Conservation (phyloP, 2,329 filamentous ascomycete genomes). For the Monilinia polystroma region DNA sequence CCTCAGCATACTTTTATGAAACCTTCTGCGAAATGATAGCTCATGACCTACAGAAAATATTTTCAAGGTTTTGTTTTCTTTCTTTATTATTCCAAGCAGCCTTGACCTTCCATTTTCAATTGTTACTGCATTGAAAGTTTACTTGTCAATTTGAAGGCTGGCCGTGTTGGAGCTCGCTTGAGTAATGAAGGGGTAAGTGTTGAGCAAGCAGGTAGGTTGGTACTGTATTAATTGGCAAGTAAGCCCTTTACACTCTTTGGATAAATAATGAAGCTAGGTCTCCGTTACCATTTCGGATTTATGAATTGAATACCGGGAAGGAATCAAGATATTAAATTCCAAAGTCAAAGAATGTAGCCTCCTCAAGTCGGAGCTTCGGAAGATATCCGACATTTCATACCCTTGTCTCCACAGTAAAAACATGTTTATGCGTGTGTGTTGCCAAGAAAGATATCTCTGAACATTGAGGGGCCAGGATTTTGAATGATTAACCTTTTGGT, state of each 20-base stretch:
- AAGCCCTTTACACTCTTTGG: too few species aligned
- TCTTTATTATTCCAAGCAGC: neutral
- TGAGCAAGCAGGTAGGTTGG: neutral
- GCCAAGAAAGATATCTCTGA: neutral
- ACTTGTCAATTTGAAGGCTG: neutral
- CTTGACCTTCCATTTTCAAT: neutral
- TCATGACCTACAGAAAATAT: neutral
- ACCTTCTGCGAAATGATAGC: neutral
- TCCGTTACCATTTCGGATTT: neutral
- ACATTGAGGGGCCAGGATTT: neutral
- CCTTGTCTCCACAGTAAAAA: neutral
- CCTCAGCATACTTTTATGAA: constrained; percentile 1
- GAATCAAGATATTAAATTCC: neutral
- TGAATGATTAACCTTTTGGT: neutral
- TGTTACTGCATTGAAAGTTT: neutral
- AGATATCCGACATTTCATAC: neutral
- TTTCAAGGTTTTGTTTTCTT: neutral
- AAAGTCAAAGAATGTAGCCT: neutral
- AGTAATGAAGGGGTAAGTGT: neutral
- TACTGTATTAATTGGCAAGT: too few species aligned
- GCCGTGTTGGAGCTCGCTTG: neutral
- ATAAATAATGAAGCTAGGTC: neutral
- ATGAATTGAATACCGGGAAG: neutral
- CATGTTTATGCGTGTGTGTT: neutral
- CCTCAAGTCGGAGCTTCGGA: neutral